A percentile compares a stretch with the other conserved stretches of the same genome.
phyloP scores from a whole-genome alignment of 73 alveolate genomes.

The Paramecium pentaurelia region DNA sequence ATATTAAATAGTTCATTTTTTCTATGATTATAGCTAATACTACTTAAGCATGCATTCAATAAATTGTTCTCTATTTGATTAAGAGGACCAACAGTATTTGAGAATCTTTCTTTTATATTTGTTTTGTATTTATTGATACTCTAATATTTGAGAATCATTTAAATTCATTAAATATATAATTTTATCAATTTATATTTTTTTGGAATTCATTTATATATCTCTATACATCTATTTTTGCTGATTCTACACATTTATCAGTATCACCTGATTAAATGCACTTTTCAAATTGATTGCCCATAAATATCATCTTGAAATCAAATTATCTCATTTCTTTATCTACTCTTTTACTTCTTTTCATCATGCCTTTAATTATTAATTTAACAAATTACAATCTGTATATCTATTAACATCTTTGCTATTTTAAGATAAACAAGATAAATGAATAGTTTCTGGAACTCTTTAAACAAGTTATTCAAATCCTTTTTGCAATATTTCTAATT shows the following conservation, averaged over 20 bases:
- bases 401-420: not conserved
- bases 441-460: not conserved
- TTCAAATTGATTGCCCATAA: not conserved
- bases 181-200: not conserved
- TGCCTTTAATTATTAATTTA: not conserved
- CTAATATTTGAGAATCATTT: not conserved
- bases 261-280: not conserved
- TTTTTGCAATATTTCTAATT: not conserved
- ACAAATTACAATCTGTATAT: not conserved
- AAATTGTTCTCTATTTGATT: not conserved
- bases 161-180: not conserved
- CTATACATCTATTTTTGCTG: not conserved
- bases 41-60: not conserved
- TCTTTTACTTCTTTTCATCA: not conserved
- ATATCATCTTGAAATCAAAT: slow-evolving; percentile 2
- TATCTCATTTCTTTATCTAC: not conserved
- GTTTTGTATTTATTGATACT: not conserved
- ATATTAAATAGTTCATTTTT: not conserved
- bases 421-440: not conserved
- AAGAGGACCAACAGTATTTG: not conserved
- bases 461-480: not conserved
- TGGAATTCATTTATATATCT: slow-evolving; percentile 7
- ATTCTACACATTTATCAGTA: not conserved
- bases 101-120: not conserved
- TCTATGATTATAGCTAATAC: not conserved